Conservation (phyloP, 179 eudicot species). For the Pouteria campechiana region DNA sequence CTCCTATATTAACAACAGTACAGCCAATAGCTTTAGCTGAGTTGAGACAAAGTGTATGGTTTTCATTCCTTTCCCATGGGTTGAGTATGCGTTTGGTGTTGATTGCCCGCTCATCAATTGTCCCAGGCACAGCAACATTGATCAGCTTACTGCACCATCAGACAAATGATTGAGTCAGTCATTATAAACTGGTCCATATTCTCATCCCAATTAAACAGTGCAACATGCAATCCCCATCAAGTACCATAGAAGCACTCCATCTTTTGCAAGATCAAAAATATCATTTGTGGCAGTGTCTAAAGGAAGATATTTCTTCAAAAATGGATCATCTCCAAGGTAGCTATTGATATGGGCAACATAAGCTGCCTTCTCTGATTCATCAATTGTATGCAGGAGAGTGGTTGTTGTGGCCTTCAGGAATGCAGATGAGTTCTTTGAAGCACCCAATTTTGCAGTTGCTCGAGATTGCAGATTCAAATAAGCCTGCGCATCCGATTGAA, state of each 20-base stretch:
- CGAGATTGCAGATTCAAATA: constrained; percentile 46
- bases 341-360: constrained; percentile 65
- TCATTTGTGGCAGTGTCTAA: constrained; percentile 51
- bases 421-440: constrained; percentile 40
- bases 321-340: constrained; percentile 55
- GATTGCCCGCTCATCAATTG: constrained; percentile 83
- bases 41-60: constrained; percentile 75
- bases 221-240: neutral
- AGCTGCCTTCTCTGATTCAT: constrained; percentile 67
- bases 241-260: constrained; percentile 80
- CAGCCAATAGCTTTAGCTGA: constrained; percentile 89
- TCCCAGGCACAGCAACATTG: constrained; percentile 76
- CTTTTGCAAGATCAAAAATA: constrained; percentile 63
- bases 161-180: constrained; percentile 1
- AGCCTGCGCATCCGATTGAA: constrained; percentile 22
- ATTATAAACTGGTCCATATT: neutral
- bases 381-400: constrained; percentile 64
- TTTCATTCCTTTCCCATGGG: constrained; percentile 84
- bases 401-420: constrained; percentile 65
- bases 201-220: neutral
- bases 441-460: constrained; percentile 39
- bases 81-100: constrained; percentile 50
- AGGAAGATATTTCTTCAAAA: constrained; percentile 60
- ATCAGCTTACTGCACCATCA: constrained; percentile 56
- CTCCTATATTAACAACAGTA: constrained; percentile 77